Evolutionary conservation across 148 eudicot species (phyloP), one percentile per base, ranked within the genome.

Genomic region (Chenopodium album): DNA sequence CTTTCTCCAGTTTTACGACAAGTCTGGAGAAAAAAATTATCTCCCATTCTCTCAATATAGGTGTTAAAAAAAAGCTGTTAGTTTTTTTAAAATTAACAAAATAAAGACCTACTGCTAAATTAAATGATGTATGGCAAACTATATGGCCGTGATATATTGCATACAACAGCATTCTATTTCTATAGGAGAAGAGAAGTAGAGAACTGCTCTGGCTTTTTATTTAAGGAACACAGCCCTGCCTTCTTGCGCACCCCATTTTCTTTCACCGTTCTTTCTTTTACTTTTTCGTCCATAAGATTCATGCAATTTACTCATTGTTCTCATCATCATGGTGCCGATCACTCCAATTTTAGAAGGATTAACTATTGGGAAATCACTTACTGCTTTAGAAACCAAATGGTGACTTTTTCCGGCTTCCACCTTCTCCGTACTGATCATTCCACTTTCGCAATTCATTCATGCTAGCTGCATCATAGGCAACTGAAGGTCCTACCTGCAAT

Each of bases 391-490:
- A 96, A 50, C 99, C 99, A 50, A 96, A 96, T 9, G 98, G 95
- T 4, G 99, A 92, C 83, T 86, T 92, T 80, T 80, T 90, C 82
- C 99, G 82, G 85, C 94, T 94, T 90, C 99, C 99, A 32, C 99
- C 99, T 88, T 94, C 98, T 66, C 99, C 99, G 46, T 94, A 96
- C 76, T 94, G 95, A 9, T 96, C 98, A 71, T 96, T 96, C 99
- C 99, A 96, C 86, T 96, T 96, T 70, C 99, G 85, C 75, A 96
- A 88, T 89, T 96, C 98, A 59, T 94, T 96, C 98, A 94, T 94
- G 88, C 98, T 94, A 20, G 95, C 80, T 32, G 99, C 98, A 82
- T 96, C 98, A 69, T 88, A 94, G 11, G 98, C 94, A 78, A 96
- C 97, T 19, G 98, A 94, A 64, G 99, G 92, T 50, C 98, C 98